These are phyloP conservation scores for Pseudozyma tsukubaensis DNA, from an alignment of 1,284 basidiomycete species.

Conservation along the genomic window DNA sequence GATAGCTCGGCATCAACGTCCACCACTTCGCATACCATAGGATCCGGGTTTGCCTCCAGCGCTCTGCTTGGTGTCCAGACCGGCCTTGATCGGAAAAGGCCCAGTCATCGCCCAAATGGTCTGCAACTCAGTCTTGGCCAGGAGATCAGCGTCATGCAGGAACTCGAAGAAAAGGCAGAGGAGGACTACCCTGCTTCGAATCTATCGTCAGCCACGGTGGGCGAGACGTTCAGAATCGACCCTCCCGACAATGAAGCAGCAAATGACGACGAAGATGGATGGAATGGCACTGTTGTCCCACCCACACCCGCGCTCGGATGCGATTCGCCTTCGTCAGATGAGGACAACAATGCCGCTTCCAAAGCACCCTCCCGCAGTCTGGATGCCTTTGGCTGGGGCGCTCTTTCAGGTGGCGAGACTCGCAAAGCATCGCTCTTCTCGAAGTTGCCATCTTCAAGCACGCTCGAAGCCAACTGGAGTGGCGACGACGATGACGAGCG, in stretches of 20 bases:
- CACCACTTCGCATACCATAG: constrained; percentile 24
- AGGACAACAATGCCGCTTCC: constrained; percentile 6
- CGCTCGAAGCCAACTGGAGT: constrained; percentile 48
- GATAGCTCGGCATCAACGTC: constrained; percentile 10
- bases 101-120: constrained; percentile 47
- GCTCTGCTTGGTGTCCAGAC: constrained; percentile 39
- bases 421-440: constrained; percentile 37
- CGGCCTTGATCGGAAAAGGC: constrained; percentile 34
- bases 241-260: constrained; percentile 16
- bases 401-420: constrained; percentile 7
- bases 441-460: constrained; percentile 28
- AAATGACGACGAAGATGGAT: constrained; percentile 9
- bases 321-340: constrained; percentile 37
- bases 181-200: constrained; percentile 31
- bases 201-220: constrained; percentile 23
- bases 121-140: constrained; percentile 48
- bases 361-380: constrained; percentile 31
- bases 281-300: constrained; percentile 45
- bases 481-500: constrained; percentile 45
- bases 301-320: constrained; percentile 43
- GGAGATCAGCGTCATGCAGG: constrained; percentile 50
- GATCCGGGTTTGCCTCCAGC: constrained; percentile 20
- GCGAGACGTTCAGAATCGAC: constrained; percentile 28
- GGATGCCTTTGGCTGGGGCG: constrained; percentile 44
- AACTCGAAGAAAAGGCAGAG: constrained; percentile 45